Conservation (phyloP, 176 grass and related monocot genomes). For the Ampelocalamus luodianensis region DNA sequence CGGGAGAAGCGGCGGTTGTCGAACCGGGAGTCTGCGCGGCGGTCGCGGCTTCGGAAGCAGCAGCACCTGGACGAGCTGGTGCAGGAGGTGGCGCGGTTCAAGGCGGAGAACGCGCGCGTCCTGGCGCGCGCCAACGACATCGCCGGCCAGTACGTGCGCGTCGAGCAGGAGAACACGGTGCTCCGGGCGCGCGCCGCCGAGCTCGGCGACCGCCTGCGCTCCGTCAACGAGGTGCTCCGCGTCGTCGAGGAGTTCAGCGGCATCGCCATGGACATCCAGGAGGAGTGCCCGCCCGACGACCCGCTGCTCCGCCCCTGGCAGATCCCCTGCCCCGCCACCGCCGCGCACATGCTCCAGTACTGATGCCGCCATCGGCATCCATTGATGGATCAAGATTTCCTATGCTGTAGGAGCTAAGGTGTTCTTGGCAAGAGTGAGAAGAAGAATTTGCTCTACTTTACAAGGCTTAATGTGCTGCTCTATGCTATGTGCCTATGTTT, state of each 20-base stretch:
- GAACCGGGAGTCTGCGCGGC: slow-evolving; percentile 88
- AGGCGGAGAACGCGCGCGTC: slow-evolving; percentile 67
- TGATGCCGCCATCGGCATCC: slow-evolving; percentile 17
- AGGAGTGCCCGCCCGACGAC: slow-evolving; percentile 58
- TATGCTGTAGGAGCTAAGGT: background rate
- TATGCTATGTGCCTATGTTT: slow-evolving; percentile 43
- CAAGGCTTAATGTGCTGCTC: slow-evolving; percentile 46
- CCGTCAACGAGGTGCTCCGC: slow-evolving; percentile 77
- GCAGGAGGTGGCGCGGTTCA: slow-evolving; percentile 68
- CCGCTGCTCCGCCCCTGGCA: slow-evolving; percentile 79
- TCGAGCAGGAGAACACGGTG: slow-evolving; percentile 78
- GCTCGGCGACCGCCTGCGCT: slow-evolving; percentile 73
- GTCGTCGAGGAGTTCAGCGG: slow-evolving; percentile 77
- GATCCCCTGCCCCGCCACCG: slow-evolving; percentile 59
- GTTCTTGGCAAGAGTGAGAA: slow-evolving; percentile 8
- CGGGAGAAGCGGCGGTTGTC: slow-evolving; percentile 85
- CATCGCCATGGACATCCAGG: slow-evolving; percentile 87
- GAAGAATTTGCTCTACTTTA: slow-evolving; percentile 17
- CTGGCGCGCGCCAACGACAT: slow-evolving; percentile 53
- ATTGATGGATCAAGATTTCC: background rate
- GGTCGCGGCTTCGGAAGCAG: slow-evolving; percentile 92
- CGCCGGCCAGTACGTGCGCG: slow-evolving; percentile 44
- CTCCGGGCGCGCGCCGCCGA: slow-evolving; percentile 62
- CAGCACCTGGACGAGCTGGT: slow-evolving; percentile 85
- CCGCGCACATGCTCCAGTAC: slow-evolving; percentile 62